These are phyloP conservation scores for Saccharum hybrid DNA, from an alignment of 202 grass and related monocot species.

Conservation along the genomic window DNA sequence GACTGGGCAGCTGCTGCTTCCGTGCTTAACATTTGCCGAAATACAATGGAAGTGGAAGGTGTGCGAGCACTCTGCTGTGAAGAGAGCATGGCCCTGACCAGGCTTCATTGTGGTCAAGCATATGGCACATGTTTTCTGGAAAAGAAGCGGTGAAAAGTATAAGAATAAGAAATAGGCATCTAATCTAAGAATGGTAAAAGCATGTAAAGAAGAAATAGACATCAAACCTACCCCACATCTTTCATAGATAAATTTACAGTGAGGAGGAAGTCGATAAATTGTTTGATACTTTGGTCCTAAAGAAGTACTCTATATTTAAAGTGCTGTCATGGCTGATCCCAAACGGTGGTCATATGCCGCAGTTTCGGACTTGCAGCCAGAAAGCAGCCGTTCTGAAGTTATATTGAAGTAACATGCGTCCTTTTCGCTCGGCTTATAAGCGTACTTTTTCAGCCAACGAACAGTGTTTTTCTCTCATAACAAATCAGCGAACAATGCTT, in stretches of 20 bases:
- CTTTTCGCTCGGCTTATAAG: too few species aligned
- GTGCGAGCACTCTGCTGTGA: conserved; percentile 89
- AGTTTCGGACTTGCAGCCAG: conserved; percentile 37
- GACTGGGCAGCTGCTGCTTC: conserved; percentile 77
- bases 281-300: neutral
- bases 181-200: neutral
- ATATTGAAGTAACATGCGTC: neutral
- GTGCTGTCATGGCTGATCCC: neutral
- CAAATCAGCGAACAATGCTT: too few species aligned
- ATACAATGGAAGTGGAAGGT: conserved; percentile 94
- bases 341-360: conserved; percentile 1
- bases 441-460: too few species aligned
- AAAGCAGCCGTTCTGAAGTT: conserved; percentile 11
- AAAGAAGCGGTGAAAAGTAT: neutral
- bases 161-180: conserved; percentile 12
- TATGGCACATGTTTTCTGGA: conserved; percentile 87
- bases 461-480: too few species aligned
- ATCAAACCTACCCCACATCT: neutral
- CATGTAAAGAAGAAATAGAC: conserved; percentile 7
- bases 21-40: conserved; percentile 86
- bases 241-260: neutral
- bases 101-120: conserved; percentile 82
- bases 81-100: conserved; percentile 81
- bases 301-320: neutral
- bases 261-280: neutral